Base-by-base conservation (phyloP, 164 flowering plant genomes). In the Houttuynia cordata region DNA sequence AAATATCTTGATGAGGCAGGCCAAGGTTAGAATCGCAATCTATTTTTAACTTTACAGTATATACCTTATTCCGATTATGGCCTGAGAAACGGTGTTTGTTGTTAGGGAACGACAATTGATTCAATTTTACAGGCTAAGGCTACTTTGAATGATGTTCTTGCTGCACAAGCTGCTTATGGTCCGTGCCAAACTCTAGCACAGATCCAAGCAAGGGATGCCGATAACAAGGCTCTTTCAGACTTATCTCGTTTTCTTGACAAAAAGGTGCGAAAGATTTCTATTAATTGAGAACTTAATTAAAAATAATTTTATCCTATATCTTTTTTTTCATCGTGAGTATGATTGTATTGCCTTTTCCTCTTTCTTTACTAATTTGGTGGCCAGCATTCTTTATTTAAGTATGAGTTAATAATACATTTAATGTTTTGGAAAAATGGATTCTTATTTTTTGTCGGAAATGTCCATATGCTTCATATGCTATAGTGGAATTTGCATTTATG, bases 121-220 rank as follows among this genome's bases (percentile, higher is more conserved):
- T 62, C 73, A 45, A 63, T 70, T 65, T 60, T 64, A 58, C 80
- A 75, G 68, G 66, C 72, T 62, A 82, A 78, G 57, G 73, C 69
- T 70, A 78, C 77, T 41, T 59, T 68, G 53, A 68, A 58, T 63
- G 86, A 76, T 62, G 67, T 72, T 47, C 53, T 66, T 61, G 63
- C 73, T 20, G 80, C 71, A 45, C 81, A 75, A 64, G 76, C 72
- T 14, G 40, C 71, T 58, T 59, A 69, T 63, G 67, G 67, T 66
- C 84, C 76, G 55, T 78, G 83, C 23, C 70, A 62, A 60, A 56
- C 73, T 60, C 60, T 70, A 41, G 79, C 80, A 23, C 84, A 79
- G 63, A 69, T 75, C 61, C 88, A 79, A 67, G 75, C 84, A 30
- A 80, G 77, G 72, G 83, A 84, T 64, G 85, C 90, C 70, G 90